Percentiles rank a stretch among this genome's conserved stretches.
These are phyloP conservation scores for Sclerotinia minor DNA, from an alignment of 2,329 filamentous ascomycete genomes.

Conservation along the genomic window DNA sequence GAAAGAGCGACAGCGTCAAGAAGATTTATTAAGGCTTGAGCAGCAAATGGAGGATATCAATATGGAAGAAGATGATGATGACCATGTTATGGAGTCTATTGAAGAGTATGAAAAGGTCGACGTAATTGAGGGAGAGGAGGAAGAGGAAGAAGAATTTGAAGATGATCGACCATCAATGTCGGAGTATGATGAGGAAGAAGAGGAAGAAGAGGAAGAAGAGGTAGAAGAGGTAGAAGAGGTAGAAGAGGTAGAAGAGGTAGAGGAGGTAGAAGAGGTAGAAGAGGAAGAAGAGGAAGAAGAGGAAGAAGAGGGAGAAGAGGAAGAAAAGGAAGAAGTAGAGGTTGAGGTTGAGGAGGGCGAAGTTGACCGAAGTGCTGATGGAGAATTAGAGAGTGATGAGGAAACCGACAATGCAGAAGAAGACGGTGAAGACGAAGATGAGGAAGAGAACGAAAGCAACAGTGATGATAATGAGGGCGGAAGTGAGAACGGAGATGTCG, in stretches of 20 bases:
- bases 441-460: neutral
- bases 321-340: neutral
- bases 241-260: constrained; percentile 3
- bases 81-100: constrained; percentile 15
- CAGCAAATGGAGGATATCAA: constrained; percentile 9
- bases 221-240: neutral
- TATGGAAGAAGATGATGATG: constrained; percentile 14
- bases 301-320: neutral
- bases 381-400: neutral
- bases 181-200: constrained; percentile 17
- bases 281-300: constrained; percentile 20
- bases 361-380: neutral
- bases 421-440: neutral
- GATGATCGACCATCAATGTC: constrained; percentile 17
- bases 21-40: constrained; percentile 11
- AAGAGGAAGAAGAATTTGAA: constrained; percentile 17
- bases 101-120: constrained; percentile 16
- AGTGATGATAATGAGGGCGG: neutral
- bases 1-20: constrained; percentile 11
- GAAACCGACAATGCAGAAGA: constrained; percentile 9
- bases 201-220: neutral
- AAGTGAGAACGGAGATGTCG: neutral
- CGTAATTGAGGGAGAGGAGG: constrained; percentile 7
- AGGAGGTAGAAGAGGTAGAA: constrained; percentile 12
- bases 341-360: neutral